Base-by-base conservation (phyloP, 129 eudicot species). In the Solidago caesia region DNA sequence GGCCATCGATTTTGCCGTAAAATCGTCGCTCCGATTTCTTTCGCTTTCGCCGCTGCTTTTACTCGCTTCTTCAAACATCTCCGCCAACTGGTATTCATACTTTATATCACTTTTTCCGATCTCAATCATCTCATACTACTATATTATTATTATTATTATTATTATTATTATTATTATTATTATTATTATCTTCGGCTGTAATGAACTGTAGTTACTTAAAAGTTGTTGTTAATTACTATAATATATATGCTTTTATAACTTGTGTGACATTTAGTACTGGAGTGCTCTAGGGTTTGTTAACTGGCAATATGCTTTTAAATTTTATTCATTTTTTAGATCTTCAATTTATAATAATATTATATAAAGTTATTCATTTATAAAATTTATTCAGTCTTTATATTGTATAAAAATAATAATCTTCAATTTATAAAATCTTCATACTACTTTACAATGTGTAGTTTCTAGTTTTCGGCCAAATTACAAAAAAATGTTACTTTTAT, bases 1-100 rank as follows among this genome's bases (percentile, higher is more conserved):
- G 85, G 85, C 85, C 81, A 44, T 16, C 81, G 65, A 76, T 72
- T 70, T 81, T 60, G 49, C 85, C 70, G 78, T 60, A 70, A 71
- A 71, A 67, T 81, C 74, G 68, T 56, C 78, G 83, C 68, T 72
- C 65, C 81, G 48, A 64, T 55, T 63, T 71, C 56, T 25, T 45
- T 69, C 70, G 44, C 57, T 71, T 71, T 64, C 76, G 41, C 78
- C 79, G 67, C 75, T 9, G 46, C 72, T 75, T 21, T 62, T 16
- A 15, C 72, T 10, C 80, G 51, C 68, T 43, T 71, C 48, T 44
- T 63, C 56, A 6, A 57, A 65, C 74, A 43, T 58, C 52, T 56
- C 60, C 74, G 14, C 53, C 69, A 66, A 73, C 74, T 73, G 83
- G 83, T 79, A 79, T 33, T 29, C 27, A 10, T 41, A 13, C 73